Evolutionary conservation across 1,139 yeast species (phyloP), one percentile per base, ranked within the genome.

Genomic region (Meyerozyma athensensis): DNA sequence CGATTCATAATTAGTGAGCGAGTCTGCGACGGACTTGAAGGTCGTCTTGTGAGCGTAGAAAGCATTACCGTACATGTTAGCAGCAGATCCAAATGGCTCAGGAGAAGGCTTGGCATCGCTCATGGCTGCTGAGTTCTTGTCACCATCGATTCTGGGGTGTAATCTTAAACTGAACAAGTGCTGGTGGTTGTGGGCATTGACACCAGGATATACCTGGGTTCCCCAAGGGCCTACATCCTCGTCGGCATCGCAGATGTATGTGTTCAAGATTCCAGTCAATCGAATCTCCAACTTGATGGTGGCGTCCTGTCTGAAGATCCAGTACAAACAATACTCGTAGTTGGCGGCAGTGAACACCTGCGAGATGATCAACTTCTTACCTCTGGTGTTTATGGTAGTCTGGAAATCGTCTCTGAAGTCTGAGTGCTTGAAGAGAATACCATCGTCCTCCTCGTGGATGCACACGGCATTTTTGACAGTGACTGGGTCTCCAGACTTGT

Each of bases 301-400:
- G 53, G 90, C 94, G 60, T 84, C 94, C 63, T 82, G 90, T 68
- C 84, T 77, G 61, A 84, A 80, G 45, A 72, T 77, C 89, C 89
- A 84, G 70, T 84, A 84, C 54, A 84, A 70, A 63, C 89, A 81
- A 66, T 84, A 84, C 64, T 85, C 94, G 59, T 84, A 84, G 69
- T 84, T 84, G 34, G 90, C 87, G 51, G 92, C 92, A 35, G 94
- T 84, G 63, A 83, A 84, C 56, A 84, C 81, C 63, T 84, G 92
- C 19, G 90, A 81, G 40, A 84, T 65, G 45, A 84, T 74, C 58
- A 84, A 74, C 60, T 75, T 79, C 50, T 83, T 81, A 40, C 86
- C 85, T 64, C 95, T 77, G 36, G 89, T 79, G 40, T 79, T 82
- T 45, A 83, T 75, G 26, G 84, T 77, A 38, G 92, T 83, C 47